Evolutionary conservation across 2,329 filamentous ascomycete genomes (phyloP), one percentile per base, ranked within the genome.

Genomic region (Fusarium hostae): DNA sequence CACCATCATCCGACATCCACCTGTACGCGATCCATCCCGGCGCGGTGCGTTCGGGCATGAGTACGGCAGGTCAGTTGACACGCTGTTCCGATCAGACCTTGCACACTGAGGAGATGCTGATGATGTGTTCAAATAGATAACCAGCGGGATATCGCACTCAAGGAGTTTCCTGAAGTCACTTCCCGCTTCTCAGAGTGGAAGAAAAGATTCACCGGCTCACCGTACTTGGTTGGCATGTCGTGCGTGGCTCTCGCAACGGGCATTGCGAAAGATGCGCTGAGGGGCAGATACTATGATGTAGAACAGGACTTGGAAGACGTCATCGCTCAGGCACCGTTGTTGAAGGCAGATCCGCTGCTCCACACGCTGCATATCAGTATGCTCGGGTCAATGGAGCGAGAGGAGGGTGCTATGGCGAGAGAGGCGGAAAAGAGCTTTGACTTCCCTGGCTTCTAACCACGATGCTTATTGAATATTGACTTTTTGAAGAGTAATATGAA

Each of bases 1-100:
- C 20, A 4, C 45, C 26, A 12, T 32, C 28, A 22, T 48, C 45
- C 1, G 20, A 48, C 0, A 48, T 48, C 2, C 11, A 22, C 9
- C n/a, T 48, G 2, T 48, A 48, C 7, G 20, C 7, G 3, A 18
- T 48, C 45, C 45, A 32, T 22, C 28, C 45, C 4, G 45, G 28
- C 5, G 45, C 28, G 2, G 15, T 48, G 3, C 45, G 28, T 18
- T 32, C 45, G 2, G 28, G 28, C 5, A 12, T 48, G 10, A 32
- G 22, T 9, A 22, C 20, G 6, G 20, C 45, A 32, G 45, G 45
- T 32, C 3, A 48, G 28, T 48, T 3, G 4, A 12, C 9, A 30
- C 6, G 26, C 2, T 1, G 1, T 1, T 22, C 4, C 20, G 8
- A 11, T 11, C 9, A n/a, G 2, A 6, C 0, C 1, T 6, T 15